Evolutionary conservation across 176 grass and related monocot genomes (phyloP).

Genomic region (Cenchrus fungigraminus): DNA sequence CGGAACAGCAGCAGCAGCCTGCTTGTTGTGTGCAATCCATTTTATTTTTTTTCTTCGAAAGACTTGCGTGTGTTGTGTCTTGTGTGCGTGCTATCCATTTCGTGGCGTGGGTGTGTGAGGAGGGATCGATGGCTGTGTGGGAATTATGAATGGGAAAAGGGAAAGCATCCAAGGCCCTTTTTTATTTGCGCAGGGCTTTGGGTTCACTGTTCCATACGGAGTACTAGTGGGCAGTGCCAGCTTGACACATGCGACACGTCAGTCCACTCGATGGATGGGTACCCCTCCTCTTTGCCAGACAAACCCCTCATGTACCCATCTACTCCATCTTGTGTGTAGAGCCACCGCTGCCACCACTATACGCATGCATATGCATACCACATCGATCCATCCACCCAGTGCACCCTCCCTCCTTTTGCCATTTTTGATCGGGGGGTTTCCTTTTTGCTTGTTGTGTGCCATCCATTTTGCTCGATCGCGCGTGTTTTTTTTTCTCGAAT

Average conservation of each 20-base stretch:
- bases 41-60: neutral
- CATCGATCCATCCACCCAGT: neutral
- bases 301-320: slow-evolving; percentile 38
- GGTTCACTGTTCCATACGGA: slow-evolving; percentile 32
- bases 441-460: too few relatives aligned
- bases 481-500: neutral
- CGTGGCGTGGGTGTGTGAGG: neutral
- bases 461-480: slow-evolving; percentile 10
- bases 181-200: slow-evolving; percentile 24
- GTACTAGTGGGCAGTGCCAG: slow-evolving; percentile 43
- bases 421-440: slow-evolving; percentile 3
- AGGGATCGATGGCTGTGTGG: neutral
- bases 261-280: slow-evolving; percentile 23
- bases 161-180: slow-evolving; percentile 58
- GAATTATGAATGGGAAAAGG: slow-evolving; percentile 25
- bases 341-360: neutral
- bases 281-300: slow-evolving; percentile 27
- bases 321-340: neutral
- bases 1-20: slow-evolving; percentile 1
- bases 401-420: neutral
- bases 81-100: neutral
- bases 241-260: slow-evolving; percentile 31
- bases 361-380: neutral
- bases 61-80: neutral
- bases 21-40: neutral